Percentiles rank a stretch among this genome's conserved stretches.
phyloP scores from a whole-genome alignment of 2,329 filamentous ascomycete genomes.

The Hypoxylon sp. region DNA sequence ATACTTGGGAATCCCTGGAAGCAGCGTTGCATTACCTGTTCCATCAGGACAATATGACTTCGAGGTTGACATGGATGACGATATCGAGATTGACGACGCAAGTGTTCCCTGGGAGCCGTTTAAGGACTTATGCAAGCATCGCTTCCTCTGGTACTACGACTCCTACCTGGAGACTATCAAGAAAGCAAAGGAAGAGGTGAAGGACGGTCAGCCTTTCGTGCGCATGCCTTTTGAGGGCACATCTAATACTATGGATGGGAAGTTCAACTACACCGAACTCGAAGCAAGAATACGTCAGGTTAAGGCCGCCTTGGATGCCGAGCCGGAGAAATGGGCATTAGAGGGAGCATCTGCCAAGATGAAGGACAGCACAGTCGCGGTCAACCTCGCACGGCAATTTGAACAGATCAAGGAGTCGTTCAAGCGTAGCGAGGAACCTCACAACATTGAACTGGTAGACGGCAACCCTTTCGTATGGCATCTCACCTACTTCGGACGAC shows the following conservation, averaged over 20 bases:
- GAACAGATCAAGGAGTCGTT: constrained; percentile 85
- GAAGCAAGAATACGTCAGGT: constrained; percentile 78
- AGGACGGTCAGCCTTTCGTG: constrained; percentile 75
- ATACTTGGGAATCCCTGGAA: constrained; percentile 76
- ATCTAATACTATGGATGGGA: constrained; percentile 87
- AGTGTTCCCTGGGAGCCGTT: constrained; percentile 83
- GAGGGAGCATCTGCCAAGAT: constrained; percentile 75
- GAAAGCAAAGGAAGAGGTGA: constrained; percentile 74
- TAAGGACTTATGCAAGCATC: constrained; percentile 88
- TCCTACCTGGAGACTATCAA: constrained; percentile 83
- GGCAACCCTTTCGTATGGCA: constrained; percentile 92
- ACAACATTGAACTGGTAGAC: constrained; percentile 83
- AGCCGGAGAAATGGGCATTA: constrained; percentile 78
- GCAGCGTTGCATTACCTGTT: constrained; percentile 60
- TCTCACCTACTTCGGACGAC: constrained; percentile 89
- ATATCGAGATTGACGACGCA: constrained; percentile 64
- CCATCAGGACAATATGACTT: constrained; percentile 57
- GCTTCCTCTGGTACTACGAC: constrained; percentile 97
- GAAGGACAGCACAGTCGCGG: constrained; percentile 81
- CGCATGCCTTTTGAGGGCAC: constrained; percentile 88
- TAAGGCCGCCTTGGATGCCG: constrained; percentile 78
- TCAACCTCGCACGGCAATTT: constrained; percentile 86
- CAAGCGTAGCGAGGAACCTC: constrained; percentile 77
- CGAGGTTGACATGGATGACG: constrained; percentile 66
- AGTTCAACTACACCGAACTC: constrained; percentile 84